Evolutionary conservation across 331 rosid species (phyloP).

Genomic region (Rhamnella rubrinervis): DNA sequence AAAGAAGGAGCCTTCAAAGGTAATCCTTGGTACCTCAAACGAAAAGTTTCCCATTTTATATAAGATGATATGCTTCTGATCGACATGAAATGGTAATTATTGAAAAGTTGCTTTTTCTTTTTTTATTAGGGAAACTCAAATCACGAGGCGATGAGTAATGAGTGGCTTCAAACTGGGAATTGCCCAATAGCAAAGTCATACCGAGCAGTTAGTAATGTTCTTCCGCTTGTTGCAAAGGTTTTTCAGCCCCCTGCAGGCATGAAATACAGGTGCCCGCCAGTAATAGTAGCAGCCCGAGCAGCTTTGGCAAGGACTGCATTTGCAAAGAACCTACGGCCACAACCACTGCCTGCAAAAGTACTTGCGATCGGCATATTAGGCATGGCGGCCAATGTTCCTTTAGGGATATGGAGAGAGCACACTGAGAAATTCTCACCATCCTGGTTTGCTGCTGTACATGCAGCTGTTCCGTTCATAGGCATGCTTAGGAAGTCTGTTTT

Average conservation of each 20-base stretch:
- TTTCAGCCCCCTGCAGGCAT: conserved; percentile 84
- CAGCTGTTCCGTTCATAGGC: conserved; percentile 97
- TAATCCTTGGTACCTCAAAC: conserved; percentile 14
- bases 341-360: conserved; percentile 83
- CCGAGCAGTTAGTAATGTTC: conserved; percentile 77
- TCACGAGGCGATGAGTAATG: conserved; percentile 78
- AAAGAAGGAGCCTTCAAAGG: conserved; percentile 76
- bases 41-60: neutral
- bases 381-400: conserved; percentile 93
- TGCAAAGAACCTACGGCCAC: conserved; percentile 94
- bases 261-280: conserved; percentile 76
- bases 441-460: conserved; percentile 95
- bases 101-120: neutral
- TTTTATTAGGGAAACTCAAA: conserved; percentile 67
- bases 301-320: conserved; percentile 87
- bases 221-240: conserved; percentile 92
- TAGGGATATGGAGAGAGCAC: conserved; percentile 97
- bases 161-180: conserved; percentile 85
- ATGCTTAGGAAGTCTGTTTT: conserved; percentile 78
- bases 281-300: conserved; percentile 86
- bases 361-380: conserved; percentile 87
- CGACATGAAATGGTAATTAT: neutral
- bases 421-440: conserved; percentile 89
- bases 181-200: conserved; percentile 96
- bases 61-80: neutral